A percentile compares a stretch with the other conserved stretches of the same genome.
These are phyloP conservation scores for Trichophyton simii DNA, from an alignment of 2,329 filamentous ascomycete genomes.

Conservation along the genomic window DNA sequence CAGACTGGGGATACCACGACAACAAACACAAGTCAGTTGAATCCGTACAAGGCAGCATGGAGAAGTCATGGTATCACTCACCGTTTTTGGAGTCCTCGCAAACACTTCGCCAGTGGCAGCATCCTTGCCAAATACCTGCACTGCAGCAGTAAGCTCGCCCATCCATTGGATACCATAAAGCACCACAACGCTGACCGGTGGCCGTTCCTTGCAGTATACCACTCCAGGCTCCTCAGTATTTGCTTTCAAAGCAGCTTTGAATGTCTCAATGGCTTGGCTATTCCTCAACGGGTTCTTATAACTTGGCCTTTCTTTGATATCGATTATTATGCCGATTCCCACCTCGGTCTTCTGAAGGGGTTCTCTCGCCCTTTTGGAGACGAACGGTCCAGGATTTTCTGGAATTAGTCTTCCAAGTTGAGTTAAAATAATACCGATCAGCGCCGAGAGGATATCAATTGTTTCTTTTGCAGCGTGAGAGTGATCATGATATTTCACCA, in stretches of 20 bases:
- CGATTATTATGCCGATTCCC: neutral
- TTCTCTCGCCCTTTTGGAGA: neutral
- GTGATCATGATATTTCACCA: no score
- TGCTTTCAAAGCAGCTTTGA: neutral
- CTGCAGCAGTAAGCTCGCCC: neutral
- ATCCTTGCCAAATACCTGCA: conserved; percentile 5
- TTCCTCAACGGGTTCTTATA: neutral
- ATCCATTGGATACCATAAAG: neutral
- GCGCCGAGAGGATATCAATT: no score
- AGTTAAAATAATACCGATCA: neutral
- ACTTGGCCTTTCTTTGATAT: neutral
- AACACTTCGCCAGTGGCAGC: neutral
- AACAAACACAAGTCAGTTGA: neutral
- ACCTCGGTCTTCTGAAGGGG: neutral
- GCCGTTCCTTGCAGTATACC: neutral
- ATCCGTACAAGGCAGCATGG: neutral
- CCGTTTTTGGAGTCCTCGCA: neutral
- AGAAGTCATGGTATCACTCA: neutral
- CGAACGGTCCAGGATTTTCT: neutral
- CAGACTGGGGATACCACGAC: no score
- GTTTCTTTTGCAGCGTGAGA: no score
- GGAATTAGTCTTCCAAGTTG: neutral
- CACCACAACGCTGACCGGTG: neutral
- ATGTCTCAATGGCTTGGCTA: neutral
- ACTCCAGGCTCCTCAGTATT: neutral